Base-by-base conservation (phyloP, 441 rosid species). In the Jatropha podagrica region DNA sequence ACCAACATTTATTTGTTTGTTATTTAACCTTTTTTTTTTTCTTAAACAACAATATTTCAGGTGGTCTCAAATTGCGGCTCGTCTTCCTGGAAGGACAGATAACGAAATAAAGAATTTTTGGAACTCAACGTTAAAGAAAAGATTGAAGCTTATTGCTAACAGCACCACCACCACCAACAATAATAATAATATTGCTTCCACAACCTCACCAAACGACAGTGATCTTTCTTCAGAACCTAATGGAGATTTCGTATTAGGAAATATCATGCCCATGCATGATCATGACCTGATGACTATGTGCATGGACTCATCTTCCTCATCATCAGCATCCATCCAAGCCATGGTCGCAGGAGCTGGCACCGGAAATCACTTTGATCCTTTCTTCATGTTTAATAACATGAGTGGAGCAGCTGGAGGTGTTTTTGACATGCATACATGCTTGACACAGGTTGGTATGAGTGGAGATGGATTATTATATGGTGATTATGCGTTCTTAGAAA, bases 31-130 rank as follows among this genome's bases (percentile, higher is more conserved):
- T 69, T 54, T 74, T 4, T 65, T 54, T 67, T 65, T 40, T 67
- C 10, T 54, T 40, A 0, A 52, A 52, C 18, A 10, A 8, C 6
- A 41, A 69, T 26, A 75, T 48, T 37, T 71, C 72, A 92, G 99
- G 88, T 95, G 99, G 99, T 95, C 99, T 77, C 98, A 95, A 78
- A 95, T 93, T 18, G 97, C 99, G 49, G 95, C 98, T 71, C 83
- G 96, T 42, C 82, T 95, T 72, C 98, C 98, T 1, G 99, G 99
- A 72, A 88, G 99, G 3, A 95, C 99, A 0, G 99, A 95, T 79
- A 95, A 95, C 66, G 99, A 95, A 78, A 93, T 95, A 72, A 95
- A 95, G 81, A 95, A 95, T 49, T 95, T 95, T 73, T 95, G 99
- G 99, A 93, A 95, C 77, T 95, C 99, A 4, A 90, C 99, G 6